phyloP scores from a whole-genome alignment of 805 yeast genomes.

The Candida andamanensis region DNA sequence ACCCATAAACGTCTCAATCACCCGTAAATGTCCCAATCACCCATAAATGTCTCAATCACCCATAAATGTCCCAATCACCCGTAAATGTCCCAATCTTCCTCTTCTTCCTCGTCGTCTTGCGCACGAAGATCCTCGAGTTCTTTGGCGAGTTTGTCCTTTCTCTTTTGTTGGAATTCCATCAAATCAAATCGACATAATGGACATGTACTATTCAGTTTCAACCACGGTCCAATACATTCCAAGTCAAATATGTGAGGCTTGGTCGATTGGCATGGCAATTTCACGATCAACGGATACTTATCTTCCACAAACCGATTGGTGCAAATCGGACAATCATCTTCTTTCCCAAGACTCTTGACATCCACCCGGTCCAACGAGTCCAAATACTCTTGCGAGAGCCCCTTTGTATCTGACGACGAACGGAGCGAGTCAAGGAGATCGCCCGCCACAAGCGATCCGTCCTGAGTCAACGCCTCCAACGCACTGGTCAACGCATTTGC shows the following conservation, averaged over 20 bases:
- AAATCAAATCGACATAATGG: constrained; percentile 84
- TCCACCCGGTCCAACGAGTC: constrained; percentile 72
- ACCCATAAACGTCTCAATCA: constrained; percentile 83
- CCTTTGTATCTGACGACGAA: constrained; percentile 22
- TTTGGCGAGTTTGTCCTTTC: constrained; percentile 27
- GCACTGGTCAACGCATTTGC: constrained; percentile 28
- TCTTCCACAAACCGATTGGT: constrained; percentile 68
- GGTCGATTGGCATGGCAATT: constrained; percentile 52
- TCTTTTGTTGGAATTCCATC: constrained; percentile 28
- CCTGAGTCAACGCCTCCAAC: constrained; percentile 25
- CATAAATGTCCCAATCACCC: constrained; percentile 46
- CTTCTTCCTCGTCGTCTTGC: constrained; percentile 47
- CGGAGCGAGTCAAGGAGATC: constrained; percentile 22
- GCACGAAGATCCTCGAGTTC: constrained; percentile 36
- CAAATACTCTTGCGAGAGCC: constrained; percentile 64
- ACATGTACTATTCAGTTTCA: constrained; percentile 67
- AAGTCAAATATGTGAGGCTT: constrained; percentile 67
- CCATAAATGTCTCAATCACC: constrained; percentile 86
- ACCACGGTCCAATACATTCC: constrained; percentile 91
- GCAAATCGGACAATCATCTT: constrained; percentile 81
- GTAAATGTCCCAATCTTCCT: constrained; percentile 77
- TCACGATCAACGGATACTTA: constrained; percentile 72
- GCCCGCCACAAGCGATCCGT: constrained; percentile 24
- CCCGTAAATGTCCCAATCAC: no score
- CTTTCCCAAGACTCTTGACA: constrained; percentile 27